phyloP scores from a whole-genome alignment of 2,329 filamentous ascomycete genomes.

The Alternaria longipes region DNA sequence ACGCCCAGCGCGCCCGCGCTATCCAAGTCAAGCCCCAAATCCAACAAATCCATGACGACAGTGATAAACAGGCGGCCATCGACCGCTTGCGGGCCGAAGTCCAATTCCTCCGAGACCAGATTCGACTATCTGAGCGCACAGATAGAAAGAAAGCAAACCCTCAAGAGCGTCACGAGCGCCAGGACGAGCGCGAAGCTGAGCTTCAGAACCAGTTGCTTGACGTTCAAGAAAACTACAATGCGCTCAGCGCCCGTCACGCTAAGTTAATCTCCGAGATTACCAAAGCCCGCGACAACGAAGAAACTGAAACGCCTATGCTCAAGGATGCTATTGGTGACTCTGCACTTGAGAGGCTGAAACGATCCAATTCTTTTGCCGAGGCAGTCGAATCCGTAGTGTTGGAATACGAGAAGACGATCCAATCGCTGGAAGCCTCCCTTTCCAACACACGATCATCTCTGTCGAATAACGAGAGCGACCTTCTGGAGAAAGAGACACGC shows the following conservation, averaged over 20 bases:
- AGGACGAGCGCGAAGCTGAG: slow-evolving; percentile 85
- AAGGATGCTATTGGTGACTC: slow-evolving; percentile 76
- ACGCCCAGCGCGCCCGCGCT: slow-evolving; percentile 92
- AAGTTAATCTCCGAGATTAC: slow-evolving; percentile 94
- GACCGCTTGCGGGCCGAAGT: slow-evolving; percentile 94
- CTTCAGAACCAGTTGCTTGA: slow-evolving; percentile 94
- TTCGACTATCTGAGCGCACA: slow-evolving; percentile 79
- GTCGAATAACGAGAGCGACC: slow-evolving; percentile 81
- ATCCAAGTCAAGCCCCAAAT: slow-evolving; percentile 98
- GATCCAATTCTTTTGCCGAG: slow-evolving; percentile 94
- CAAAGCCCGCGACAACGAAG: slow-evolving; percentile 75
- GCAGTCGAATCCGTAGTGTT: slow-evolving; percentile 95
- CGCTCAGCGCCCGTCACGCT: slow-evolving; percentile 91
- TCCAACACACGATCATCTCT: slow-evolving; percentile 86
- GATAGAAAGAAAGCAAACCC: slow-evolving; percentile 65
- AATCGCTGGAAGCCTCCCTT: slow-evolving; percentile 88
- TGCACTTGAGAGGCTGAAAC: slow-evolving; percentile 86
- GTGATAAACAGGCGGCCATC: slow-evolving; percentile 92
- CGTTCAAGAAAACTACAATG: slow-evolving; percentile 91
- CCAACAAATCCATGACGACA: slow-evolving; percentile 86
- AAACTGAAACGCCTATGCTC: slow-evolving; percentile 64
- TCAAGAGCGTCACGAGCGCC: slow-evolving; percentile 79
- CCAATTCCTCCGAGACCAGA: slow-evolving; percentile 90
- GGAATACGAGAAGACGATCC: slow-evolving; percentile 99
- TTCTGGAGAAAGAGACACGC: slow-evolving; percentile 93